A percentile compares a stretch with the other conserved stretches of the same genome.
Evolutionary conservation across 140 eudicot species (phyloP).

Genomic region (Ambrosia hybrid): DNA sequence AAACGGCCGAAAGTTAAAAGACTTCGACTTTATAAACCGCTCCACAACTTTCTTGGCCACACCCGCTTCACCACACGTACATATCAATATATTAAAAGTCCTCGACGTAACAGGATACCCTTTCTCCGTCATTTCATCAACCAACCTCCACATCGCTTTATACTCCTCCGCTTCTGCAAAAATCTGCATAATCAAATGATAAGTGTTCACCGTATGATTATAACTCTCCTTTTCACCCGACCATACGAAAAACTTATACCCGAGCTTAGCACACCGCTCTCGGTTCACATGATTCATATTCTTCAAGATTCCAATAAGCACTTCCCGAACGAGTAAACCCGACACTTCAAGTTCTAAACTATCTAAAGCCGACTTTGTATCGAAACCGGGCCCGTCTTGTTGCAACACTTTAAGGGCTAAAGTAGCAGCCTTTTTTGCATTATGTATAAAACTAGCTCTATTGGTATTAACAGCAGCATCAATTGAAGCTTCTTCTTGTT

Average conservation of each 20-base stretch:
- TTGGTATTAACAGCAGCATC: conserved; percentile 19
- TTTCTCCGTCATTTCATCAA: conserved; percentile 91
- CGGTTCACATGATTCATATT: conserved; percentile 47
- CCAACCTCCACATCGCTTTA: conserved; percentile 84
- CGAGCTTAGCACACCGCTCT: conserved; percentile 62
- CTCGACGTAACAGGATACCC: conserved; percentile 80
- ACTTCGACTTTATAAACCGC: conserved; percentile 68
- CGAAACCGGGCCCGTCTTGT: conserved; percentile 76
- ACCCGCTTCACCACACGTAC: conserved; percentile 79
- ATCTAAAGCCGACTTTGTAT: conserved; percentile 58
- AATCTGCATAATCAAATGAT: conserved; percentile 79
- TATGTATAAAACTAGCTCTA: conserved; percentile 39
- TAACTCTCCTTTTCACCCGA: conserved; percentile 61
- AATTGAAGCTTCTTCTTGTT: not conserved
- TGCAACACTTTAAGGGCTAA: conserved; percentile 56
- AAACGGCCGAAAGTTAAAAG: conserved; percentile 76
- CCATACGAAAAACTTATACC: conserved; percentile 87
- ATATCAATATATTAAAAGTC: conserved; percentile 74
- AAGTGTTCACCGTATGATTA: conserved; percentile 60
- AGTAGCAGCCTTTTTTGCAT: conserved; percentile 48
- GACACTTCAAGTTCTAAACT: conserved; percentile 50
- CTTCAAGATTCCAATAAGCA: conserved; percentile 63
- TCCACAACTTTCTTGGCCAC: conserved; percentile 77
- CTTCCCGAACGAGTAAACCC: conserved; percentile 67
- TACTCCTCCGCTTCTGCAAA: conserved; percentile 73